phyloP scores from a whole-genome alignment of 2,329 filamentous ascomycete species.

The Phoma sp. region DNA sequence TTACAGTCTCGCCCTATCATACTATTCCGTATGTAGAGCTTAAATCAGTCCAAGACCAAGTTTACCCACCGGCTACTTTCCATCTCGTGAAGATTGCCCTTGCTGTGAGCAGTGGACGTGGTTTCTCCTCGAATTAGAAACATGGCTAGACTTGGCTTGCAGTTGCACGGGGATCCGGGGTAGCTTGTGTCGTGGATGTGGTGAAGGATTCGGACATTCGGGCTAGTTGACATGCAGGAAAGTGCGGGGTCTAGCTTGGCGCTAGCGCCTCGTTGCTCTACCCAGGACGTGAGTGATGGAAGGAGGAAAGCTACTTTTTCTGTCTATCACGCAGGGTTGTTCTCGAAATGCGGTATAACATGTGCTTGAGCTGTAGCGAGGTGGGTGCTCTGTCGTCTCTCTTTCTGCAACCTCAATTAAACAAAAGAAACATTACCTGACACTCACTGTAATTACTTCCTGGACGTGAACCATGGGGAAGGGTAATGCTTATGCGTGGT shows the following conservation, averaged over 20 bases:
- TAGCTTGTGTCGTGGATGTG: neutral
- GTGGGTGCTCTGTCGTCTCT: neutral
- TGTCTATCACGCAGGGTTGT: neutral
- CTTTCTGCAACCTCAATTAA: neutral
- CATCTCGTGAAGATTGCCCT: neutral
- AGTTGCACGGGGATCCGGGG: neutral
- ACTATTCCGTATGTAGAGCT: neutral
- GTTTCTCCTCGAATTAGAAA: neutral
- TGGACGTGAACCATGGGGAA: neutral
- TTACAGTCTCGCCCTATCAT: neutral
- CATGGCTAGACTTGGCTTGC: neutral
- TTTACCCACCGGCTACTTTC: neutral
- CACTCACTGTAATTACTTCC: neutral
- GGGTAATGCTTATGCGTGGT: slow-evolving; percentile 2
- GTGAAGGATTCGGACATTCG: neutral
- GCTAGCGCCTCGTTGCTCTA: neutral
- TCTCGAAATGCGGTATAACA: neutral
- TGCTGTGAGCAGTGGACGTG: too few relatives aligned
- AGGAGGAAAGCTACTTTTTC: neutral
- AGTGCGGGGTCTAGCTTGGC: slow-evolving; percentile 4
- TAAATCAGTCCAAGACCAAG: neutral
- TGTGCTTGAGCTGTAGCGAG: neutral
- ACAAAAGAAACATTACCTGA: neutral
- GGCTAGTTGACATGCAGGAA: neutral
- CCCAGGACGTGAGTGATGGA: neutral